Evolutionary conservation across 208 protist genomes (phyloP), one percentile per base, ranked within the genome.

Genomic region (Leishmania amazonensis): DNA sequence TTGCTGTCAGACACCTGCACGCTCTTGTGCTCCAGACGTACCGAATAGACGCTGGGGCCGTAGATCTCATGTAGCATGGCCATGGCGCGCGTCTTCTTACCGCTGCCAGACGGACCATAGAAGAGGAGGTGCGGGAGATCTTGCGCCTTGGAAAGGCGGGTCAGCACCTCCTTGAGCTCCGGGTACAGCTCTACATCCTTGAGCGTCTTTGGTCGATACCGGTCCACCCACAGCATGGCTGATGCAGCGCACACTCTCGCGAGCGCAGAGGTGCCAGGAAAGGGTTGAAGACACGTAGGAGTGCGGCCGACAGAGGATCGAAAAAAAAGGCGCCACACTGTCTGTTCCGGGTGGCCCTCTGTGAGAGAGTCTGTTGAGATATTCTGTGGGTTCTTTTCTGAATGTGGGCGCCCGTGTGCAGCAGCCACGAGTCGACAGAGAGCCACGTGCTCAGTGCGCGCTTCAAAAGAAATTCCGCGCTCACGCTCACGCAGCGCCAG

Each of bases 211-310:
- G 99, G 99, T n/a, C 99, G 93, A 89, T 99, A 96, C 86, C 99
- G 99, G 89, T 99, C 99, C 28, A 99, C 98, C 99, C 98, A 99
- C 75, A 99, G 85, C 96, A 99, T 99, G 42, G 47, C 57, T 67
- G 31, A 78, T 64, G 28, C 70, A 45, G 21, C 70, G 7, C 42
- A 3, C 24, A 35, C 45, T 47, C 40, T n/a, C 40, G n/a, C 70
- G 21, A 45, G 40, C 11, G 21, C 42, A 54, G 3, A 74, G 3
- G 7, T 54, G 28, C 6, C 42, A 13, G n/a, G 38, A 38, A 51
- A 35, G 38, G 40, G 8, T 6, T 24, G 19, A 9, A 24, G 28
- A n/a, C 1, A 17, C 3, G 19, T 53, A 17, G 5, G 24, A 53
- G 45, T 54, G 45, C 45, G 49, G 54, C 28, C 70, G 6, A 11